A percentile compares a stretch with the other conserved stretches of the same genome.
Conservation (phyloP, 2,329 filamentous ascomycete genomes). For the Aspergillus texensis region DNA sequence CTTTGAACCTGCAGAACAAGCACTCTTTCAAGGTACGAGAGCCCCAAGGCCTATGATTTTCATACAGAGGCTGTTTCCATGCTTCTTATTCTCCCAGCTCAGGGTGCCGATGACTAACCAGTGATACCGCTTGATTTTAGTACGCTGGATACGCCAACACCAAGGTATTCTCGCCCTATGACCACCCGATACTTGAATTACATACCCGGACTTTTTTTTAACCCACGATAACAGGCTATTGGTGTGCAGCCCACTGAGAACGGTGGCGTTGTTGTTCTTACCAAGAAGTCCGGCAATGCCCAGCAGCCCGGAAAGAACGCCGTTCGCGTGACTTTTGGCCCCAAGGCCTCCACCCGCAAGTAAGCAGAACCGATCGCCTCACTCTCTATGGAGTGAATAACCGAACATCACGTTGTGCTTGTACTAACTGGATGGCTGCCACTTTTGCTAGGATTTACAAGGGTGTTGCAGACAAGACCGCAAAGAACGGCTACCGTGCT, state of each 20-base stretch:
- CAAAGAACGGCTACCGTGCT: slow-evolving; percentile 82
- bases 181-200: background rate
- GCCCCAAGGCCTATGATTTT: slow-evolving; percentile 12
- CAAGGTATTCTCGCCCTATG: slow-evolving; percentile 65
- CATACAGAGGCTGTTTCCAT: background rate
- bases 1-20: slow-evolving; percentile 89
- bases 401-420: background rate
- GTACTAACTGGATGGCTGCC: slow-evolving; percentile 19
- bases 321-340: slow-evolving; percentile 69
- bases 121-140: slow-evolving; percentile 48
- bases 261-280: slow-evolving; percentile 76
- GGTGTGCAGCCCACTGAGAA: slow-evolving; percentile 76
- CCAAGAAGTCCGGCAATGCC: slow-evolving; percentile 76
- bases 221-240: slow-evolving; percentile 66
- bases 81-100: background rate
- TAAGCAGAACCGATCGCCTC: slow-evolving; percentile 48
- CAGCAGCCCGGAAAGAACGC: slow-evolving; percentile 73
- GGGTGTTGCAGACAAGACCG: slow-evolving; percentile 77
- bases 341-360: slow-evolving; percentile 78
- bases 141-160: slow-evolving; percentile 91
- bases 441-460: slow-evolving; percentile 73
- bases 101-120: slow-evolving; percentile 25
- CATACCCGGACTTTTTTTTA: background rate
- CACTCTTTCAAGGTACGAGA: slow-evolving; percentile 79
- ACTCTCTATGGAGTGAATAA: background rate